Evolutionary conservation across 768 basidiomycete genomes (phyloP), one percentile per base, ranked within the genome.

Genomic region (Porpolomopsis calyptriformis): DNA sequence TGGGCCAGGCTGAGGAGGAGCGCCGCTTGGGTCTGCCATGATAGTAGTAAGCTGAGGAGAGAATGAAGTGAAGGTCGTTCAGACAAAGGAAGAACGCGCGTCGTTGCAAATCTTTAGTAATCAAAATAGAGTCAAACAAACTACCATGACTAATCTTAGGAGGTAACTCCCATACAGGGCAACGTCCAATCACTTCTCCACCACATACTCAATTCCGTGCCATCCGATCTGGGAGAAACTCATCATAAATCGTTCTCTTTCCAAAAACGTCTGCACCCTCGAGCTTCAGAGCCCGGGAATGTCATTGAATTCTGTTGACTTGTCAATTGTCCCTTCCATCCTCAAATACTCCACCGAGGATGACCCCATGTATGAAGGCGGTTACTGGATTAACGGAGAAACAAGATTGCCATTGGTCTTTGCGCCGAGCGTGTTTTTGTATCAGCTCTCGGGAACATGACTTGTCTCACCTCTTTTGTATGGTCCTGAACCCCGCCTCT

Each of bases 11-110:
- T 81, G 83, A 49, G 85, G 77, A 48, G 85, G 60, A 49, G 85
- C 86, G 55, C 87, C 87, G 57, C 84, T 88, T 10, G 87, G 85
- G 68, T 90, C 86, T 52, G 82, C 82, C 83, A 76, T 76, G 46
- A 40, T 61, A 40, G 42, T 59, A 40, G 26, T 49, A 20, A 50
- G 49, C 50, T 51, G 49, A 55, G 52, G 45, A 55, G 45, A 47
- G 46, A 51, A 45, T 41, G 51, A 45, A 48, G 49, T 51, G 14
- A 18, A 40, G 24, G 29, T 11, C 18, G 41, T n/a, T n/a, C n/a
- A n/a, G n/a, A n/a, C n/a, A n/a, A n/a, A n/a, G n/a, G n/a, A n/a
- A n/a, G n/a, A 39, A 52, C 51, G 51, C 51, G 51, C 51, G 51
- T 52, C 51, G 44, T 49, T 31, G n/a, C 7, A 42, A 9, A 31